Percentiles rank a stretch among this genome's conserved stretches.
Conservation (phyloP, 2,329 filamentous ascomycete species). For the Zelopaecilomyces penicillatus region DNA sequence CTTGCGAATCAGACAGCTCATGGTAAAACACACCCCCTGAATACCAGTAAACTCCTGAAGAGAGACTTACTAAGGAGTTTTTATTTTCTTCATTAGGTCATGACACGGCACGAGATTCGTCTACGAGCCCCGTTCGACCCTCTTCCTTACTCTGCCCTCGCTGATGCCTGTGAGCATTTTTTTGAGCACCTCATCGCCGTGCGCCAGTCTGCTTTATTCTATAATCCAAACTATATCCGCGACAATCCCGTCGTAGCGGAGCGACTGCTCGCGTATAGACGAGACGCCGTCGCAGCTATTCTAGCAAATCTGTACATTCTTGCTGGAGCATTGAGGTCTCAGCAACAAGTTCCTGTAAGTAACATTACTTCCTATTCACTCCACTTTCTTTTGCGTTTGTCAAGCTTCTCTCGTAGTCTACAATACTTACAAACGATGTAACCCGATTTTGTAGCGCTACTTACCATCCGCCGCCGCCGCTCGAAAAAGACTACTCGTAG, state of each 20-base stretch:
- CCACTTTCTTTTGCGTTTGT: background rate
- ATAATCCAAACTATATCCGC: slow-evolving; percentile 44
- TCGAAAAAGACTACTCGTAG: slow-evolving; percentile 41
- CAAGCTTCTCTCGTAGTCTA: no score
- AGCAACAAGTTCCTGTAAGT: slow-evolving; percentile 40
- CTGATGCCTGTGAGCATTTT: slow-evolving; percentile 48
- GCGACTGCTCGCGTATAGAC: slow-evolving; percentile 40
- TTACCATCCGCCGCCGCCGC: slow-evolving; percentile 48
- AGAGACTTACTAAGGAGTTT: background rate
- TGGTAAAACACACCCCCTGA: slow-evolving; percentile 25
- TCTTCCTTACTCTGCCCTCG: slow-evolving; percentile 46
- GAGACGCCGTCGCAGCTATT: slow-evolving; percentile 50
- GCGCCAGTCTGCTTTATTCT: slow-evolving; percentile 49
- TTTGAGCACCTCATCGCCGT: slow-evolving; percentile 51
- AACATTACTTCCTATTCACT: background rate
- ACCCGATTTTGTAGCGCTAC: slow-evolving; percentile 31
- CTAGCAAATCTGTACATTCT: slow-evolving; percentile 51
- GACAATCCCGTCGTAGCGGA: slow-evolving; percentile 41
- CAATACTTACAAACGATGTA: no score
- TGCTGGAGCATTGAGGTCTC: slow-evolving; percentile 44
- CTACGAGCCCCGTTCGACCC: slow-evolving; percentile 50
- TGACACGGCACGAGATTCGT: slow-evolving; percentile 52
- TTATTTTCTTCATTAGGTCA: slow-evolving; percentile 21
- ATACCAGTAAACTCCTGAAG: background rate
- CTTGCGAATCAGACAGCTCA: slow-evolving; percentile 46